Evolutionary conservation across 306 rosid genomes (phyloP), one percentile per base, ranked within the genome.

Genomic region (Cyclanthera cordifolia): DNA sequence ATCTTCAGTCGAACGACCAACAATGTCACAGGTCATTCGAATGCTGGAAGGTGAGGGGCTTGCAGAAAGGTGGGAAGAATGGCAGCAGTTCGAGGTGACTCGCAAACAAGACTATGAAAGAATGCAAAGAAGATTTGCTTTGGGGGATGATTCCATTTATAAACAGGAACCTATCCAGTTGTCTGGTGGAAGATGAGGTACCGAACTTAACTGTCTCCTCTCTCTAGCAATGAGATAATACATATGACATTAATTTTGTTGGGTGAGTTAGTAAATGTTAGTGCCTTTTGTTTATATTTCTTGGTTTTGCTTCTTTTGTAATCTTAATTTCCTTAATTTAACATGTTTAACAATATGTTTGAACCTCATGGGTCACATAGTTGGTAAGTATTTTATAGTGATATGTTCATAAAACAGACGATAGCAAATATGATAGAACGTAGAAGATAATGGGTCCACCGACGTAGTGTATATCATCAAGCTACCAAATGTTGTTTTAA

Each of bases 1-100:
- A 61, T 85, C 93, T 4, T 95, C 98, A 1, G 95, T 89, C 57
- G 96, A 89, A 25, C 92, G 98, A 43, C 98, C 96, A 4, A 74
- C 79, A 7, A 93, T 93, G 98, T 89, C 98, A 0, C 93, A 93
- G 82, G 96, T 93, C 49, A 93, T 89, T 28, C 84, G 94, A 72
- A 93, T 89, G 98, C 82, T 93, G n/a, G 98, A 93, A 78, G 98
- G 96, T 27, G 98, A 93, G 79, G 98, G 98, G 16, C 93, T 93
- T 55, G 98, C 96, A 13, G 95, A 93, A 85, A 77, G 98, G 79
- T 93, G 98, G 98, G 96, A 93, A 73, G 96, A 89, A 72, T 93
- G 98, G 98, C 98, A 89, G 78, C 81, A 77, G 43, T 87, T 84
- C 47, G 98, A 93, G 80, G 95, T 87, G 64, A 82, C 75, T 53